phyloP scores from a whole-genome alignment of 129 eudicot species.

The Kitagawia praeruptora region DNA sequence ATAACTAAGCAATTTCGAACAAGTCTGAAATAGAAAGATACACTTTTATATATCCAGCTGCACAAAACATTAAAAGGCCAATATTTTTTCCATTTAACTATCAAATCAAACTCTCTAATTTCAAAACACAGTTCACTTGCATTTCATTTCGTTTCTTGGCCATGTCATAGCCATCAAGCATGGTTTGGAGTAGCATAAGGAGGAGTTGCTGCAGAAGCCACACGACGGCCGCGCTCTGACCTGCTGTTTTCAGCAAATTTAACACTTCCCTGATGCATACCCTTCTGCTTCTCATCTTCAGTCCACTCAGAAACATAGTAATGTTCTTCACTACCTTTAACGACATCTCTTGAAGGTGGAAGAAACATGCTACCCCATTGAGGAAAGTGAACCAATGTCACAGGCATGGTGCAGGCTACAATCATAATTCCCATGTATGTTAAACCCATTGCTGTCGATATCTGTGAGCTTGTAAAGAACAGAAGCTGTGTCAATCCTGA shows the following conservation, averaged over 20 bases:
- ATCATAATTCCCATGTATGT: constrained; percentile 66
- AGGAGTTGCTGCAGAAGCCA: constrained; percentile 46
- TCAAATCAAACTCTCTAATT: background rate
- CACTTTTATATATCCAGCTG: no score
- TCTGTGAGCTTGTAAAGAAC: constrained; percentile 50
- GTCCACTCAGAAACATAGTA: constrained; percentile 57
- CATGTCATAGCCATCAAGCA: constrained; percentile 20
- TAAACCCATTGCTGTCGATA: constrained; percentile 44
- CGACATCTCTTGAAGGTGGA: constrained; percentile 27
- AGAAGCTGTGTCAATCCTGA: constrained; percentile 63
- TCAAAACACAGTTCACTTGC: background rate
- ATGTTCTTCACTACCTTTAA: constrained; percentile 38
- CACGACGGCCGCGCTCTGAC: constrained; percentile 59
- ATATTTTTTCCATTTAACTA: background rate
- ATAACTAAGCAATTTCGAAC: background rate
- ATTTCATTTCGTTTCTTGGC: background rate
- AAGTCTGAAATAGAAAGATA: background rate
- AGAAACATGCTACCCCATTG: constrained; percentile 75
- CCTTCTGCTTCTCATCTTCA: constrained; percentile 59
- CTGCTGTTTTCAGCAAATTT: constrained; percentile 64
- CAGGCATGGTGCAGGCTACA: constrained; percentile 44
- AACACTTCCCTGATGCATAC: constrained; percentile 76
- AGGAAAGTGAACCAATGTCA: constrained; percentile 54
- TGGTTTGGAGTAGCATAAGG: constrained; percentile 43
- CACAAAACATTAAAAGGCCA: no score